Evolutionary conservation across 768 basidiomycete genomes (phyloP).

Genomic region (Galerina sulciceps): DNA sequence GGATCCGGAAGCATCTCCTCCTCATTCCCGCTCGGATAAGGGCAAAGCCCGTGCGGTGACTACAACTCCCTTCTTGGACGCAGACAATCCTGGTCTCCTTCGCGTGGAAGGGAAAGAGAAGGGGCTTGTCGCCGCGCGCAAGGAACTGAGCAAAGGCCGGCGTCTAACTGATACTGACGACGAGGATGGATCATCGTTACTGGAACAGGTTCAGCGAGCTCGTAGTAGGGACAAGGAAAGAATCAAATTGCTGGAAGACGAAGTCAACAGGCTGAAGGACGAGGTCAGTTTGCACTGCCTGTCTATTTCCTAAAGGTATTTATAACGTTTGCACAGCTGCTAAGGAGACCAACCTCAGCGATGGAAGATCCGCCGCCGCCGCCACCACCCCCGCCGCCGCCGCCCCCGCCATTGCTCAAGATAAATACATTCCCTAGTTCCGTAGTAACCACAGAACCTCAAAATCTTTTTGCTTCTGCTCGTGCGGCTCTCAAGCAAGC

Average conservation of each 20-base stretch:
- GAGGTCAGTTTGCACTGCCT: slow-evolving; percentile 44
- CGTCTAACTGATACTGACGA: slow-evolving; percentile 41
- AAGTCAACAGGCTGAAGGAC: slow-evolving; percentile 60
- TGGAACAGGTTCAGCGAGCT: slow-evolving; percentile 42
- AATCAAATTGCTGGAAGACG: slow-evolving; percentile 68
- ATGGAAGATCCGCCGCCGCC: slow-evolving; percentile 28
- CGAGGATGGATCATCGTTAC: slow-evolving; percentile 27
- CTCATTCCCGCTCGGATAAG: slow-evolving; percentile 31
- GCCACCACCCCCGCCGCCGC: slow-evolving; percentile 48
- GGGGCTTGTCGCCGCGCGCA: slow-evolving; percentile 61
- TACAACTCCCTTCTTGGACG: slow-evolving; percentile 19
- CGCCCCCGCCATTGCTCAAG: slow-evolving; percentile 43
- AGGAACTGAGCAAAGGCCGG: slow-evolving; percentile 53
- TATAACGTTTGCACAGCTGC: slow-evolving; percentile 42
- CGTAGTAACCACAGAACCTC: slow-evolving; percentile 29
- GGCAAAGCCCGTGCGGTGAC: slow-evolving; percentile 50
- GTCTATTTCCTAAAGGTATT: neutral
- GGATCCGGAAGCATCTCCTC: slow-evolving; percentile 11
- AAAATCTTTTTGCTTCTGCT: slow-evolving; percentile 55
- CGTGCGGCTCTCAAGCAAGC: slow-evolving; percentile 71
- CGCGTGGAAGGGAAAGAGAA: slow-evolving; percentile 62
- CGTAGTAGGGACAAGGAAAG: slow-evolving; percentile 61
- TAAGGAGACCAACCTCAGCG: slow-evolving; percentile 34
- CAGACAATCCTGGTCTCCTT: slow-evolving; percentile 47
- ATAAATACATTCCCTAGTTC: slow-evolving; percentile 35